Base-by-base conservation (phyloP, 257 asterid species). In the Ehretia macrophylla region DNA sequence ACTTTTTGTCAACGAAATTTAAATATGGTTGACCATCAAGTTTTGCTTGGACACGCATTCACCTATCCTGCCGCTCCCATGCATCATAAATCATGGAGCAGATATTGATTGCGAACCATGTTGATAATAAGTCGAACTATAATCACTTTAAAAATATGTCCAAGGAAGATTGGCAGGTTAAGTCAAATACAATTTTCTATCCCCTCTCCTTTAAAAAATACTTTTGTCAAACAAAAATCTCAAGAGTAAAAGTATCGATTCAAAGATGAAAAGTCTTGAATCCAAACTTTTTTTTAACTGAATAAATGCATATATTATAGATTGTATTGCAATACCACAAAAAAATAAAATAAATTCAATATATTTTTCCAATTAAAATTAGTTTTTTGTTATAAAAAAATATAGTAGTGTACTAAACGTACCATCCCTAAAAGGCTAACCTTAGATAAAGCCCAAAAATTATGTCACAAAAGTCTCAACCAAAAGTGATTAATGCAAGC, bases 401-500 rank as follows among this genome's bases (percentile, higher is more conserved):
- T n/a, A n/a, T n/a, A n/a, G n/a, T n/a, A n/a, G n/a, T n/a, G n/a
- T n/a, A n/a, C n/a, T n/a, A n/a, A n/a, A n/a, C n/a, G n/a, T n/a
- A n/a, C n/a, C n/a, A n/a, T n/a, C n/a, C 18, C 12, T 8, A 22
- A 51, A 51, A 20, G 20, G n/a, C 56, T 17, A 51, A 51, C 16
- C 35, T 8, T 19, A 17, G 56, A 51, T 8, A 51, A 51, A 46
- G n/a, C 35, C 10, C 56, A 21, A 51, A 51, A 51, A 23, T 51
- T 9, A 51, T 17, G 72, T 62, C 17, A 21, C 47, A n/a, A n/a
- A 40, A 68, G 12, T 14, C 44, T 51, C 68, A 72, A 77, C 70
- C 72, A 72, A 72, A 11, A 68, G 65, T 57, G 72, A 75, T 75
- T 69, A 79, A 75, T 75, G 84, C 72, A 65, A 62, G 42, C 60